Base-by-base conservation (phyloP, 495 filamentous ascomycete genomes). In the Aeminium ludgeri region DNA sequence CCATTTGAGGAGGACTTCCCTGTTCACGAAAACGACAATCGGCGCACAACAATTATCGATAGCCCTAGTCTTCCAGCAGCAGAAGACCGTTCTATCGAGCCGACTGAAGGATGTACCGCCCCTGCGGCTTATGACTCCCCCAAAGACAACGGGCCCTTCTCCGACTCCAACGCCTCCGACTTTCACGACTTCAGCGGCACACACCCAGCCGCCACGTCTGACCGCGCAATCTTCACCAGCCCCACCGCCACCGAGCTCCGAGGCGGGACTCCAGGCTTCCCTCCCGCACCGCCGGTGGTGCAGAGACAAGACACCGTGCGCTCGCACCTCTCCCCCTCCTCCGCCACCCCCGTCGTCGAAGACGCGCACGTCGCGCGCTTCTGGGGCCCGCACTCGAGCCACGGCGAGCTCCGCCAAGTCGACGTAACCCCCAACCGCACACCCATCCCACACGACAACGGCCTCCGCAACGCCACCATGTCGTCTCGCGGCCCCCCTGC, bases 331-430 rank as follows among this genome's bases (percentile, higher is more conserved):
- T 16, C 32, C 6, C 30, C 34, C 10, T 36, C 35, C 16, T 20
- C 38, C 10, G 36, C 44, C 11, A 48, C 49, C 3, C 49, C 49
- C 7, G 30, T 36, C 4, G 27, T 51, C 10, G 40, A 48, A 37
- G 23, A 41, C 5, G 49, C 49, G 1, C 36, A 40, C 12, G 36
- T 40, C 8, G 49, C 44, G 6, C 43, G 39, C 4, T 44, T 20
- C 30, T 29, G 44, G 28, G 48, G 42, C 1, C 48, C 48, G 13
- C 20, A 35, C 4, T 40, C 41, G 1, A 5, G 30, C 11, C 40
- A 45, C 20, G 32, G 41, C 30, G 36, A 40, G 33, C 37, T 20
- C 5, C 13, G 43, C 1, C 33, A 50, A 20, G 48, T 50, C 30
- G 28, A 39, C 8, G 36, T 25, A 7, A 28, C 27, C 19, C 40